Conservation (phyloP, 2,329 filamentous ascomycete species). For the Macrophomina phaseolina region DNA sequence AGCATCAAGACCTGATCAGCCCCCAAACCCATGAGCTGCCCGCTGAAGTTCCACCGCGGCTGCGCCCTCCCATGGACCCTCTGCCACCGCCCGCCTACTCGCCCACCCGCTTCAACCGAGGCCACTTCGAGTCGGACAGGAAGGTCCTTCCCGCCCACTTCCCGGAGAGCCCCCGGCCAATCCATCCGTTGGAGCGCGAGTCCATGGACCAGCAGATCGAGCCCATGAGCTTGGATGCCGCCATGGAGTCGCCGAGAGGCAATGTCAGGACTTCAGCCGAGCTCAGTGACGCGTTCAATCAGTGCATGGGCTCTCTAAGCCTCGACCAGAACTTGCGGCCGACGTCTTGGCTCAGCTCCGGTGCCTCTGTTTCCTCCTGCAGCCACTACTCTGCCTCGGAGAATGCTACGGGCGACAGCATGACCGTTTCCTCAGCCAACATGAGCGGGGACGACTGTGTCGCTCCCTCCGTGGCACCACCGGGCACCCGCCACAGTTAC, state of each 20-base stretch:
- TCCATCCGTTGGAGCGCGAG: constrained; percentile 22
- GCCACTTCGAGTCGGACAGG: constrained; percentile 10
- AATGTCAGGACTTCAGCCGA: not conserved
- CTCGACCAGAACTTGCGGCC: not conserved
- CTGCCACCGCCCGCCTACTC: constrained; percentile 26
- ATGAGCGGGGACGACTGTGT: constrained; percentile 8
- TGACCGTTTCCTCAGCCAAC: constrained; percentile 13
- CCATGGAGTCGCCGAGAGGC: not conserved
- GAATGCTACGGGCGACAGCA: constrained; percentile 13
- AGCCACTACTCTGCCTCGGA: constrained; percentile 22
- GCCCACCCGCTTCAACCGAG: constrained; percentile 11
- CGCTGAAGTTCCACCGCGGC: constrained; percentile 19
- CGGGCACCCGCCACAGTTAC: constrained; percentile 25
- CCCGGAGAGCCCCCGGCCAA: constrained; percentile 18
- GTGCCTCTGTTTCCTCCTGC: constrained; percentile 1
- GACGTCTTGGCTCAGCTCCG: constrained; percentile 6
- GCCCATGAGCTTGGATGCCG: constrained; percentile 4
- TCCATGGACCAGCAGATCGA: constrained; percentile 17
- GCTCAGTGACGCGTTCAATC: constrained; percentile 21
- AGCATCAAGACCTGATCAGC: constrained; percentile 18
- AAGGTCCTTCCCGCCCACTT: constrained; percentile 14
- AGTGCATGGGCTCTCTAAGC: constrained; percentile 11
- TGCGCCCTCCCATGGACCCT: constrained; percentile 12
- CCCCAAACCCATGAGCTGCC: constrained; percentile 16
- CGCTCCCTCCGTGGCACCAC: not conserved